These are phyloP conservation scores for Fonsecaea pedrosoi DNA, from an alignment of 2,329 filamentous ascomycete species.

Conservation along the genomic window DNA sequence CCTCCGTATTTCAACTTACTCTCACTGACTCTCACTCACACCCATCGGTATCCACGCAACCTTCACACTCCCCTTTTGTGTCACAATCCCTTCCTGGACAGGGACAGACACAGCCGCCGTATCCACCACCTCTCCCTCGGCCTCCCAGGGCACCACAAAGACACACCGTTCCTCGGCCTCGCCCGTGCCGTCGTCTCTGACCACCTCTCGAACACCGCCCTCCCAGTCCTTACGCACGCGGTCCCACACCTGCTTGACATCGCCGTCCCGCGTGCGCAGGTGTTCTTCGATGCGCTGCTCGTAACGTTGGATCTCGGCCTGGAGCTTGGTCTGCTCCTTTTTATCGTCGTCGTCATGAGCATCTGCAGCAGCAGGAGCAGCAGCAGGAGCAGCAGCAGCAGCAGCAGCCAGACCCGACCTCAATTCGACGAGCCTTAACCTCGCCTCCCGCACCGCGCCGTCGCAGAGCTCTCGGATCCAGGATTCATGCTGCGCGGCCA, in stretches of 20 bases:
- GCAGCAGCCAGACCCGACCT: slow-evolving; percentile 4
- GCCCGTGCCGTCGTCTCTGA: slow-evolving; percentile 22
- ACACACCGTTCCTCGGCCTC: slow-evolving; percentile 23
- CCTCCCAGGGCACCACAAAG: slow-evolving; percentile 44
- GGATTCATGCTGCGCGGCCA: slow-evolving; percentile 10
- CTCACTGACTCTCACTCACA: too few relatives aligned
- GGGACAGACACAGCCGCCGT: too few relatives aligned
- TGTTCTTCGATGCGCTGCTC: neutral
- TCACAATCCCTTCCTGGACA: too few relatives aligned
- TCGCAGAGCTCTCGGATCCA: slow-evolving; percentile 4
- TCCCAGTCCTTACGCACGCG: slow-evolving; percentile 19
- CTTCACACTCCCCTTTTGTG: too few relatives aligned
- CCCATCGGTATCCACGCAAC: too few relatives aligned
- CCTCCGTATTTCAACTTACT: too few relatives aligned
- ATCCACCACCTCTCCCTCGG: neutral
- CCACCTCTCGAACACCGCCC: slow-evolving; percentile 19
- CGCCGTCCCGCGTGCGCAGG: neutral
- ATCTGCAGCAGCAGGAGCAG: too few relatives aligned
- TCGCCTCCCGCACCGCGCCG: neutral
- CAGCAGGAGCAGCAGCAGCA: neutral
- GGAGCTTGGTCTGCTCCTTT: neutral
- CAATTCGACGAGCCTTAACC: slow-evolving; percentile 2
- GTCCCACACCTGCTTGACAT: slow-evolving; percentile 21
- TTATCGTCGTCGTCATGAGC: neutral
- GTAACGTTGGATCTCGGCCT: neutral